Conservation (phyloP, 2,329 filamentous ascomycete genomes). For the Fusarium drepaniforme region DNA sequence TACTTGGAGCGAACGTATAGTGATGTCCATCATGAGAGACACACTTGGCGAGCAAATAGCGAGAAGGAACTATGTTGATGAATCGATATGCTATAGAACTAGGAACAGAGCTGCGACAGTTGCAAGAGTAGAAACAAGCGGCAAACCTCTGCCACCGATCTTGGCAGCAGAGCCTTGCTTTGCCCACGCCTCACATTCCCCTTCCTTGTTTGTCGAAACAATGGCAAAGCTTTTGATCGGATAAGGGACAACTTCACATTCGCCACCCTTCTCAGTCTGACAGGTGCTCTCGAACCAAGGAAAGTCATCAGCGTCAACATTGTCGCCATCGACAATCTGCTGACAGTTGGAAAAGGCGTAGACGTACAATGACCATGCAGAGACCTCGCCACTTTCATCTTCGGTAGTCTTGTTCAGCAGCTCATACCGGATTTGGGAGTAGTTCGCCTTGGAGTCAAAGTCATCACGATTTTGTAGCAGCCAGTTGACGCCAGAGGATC, state of each 20-base stretch:
- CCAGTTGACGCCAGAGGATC: background rate
- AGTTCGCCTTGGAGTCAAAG: background rate
- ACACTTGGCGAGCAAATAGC: background rate
- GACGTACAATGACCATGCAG: background rate
- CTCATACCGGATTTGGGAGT: background rate
- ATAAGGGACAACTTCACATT: background rate
- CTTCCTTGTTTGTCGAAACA: background rate
- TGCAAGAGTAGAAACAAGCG: background rate
- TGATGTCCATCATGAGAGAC: background rate
- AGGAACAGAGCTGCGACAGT: background rate
- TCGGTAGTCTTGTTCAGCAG: background rate
- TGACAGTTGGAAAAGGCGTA: background rate
- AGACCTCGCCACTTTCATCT: background rate
- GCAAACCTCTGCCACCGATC: background rate
- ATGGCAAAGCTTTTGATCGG: slow-evolving; percentile 2
- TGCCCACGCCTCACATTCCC: background rate
- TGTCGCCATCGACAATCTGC: background rate
- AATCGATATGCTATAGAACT: background rate
- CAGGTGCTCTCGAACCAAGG: background rate
- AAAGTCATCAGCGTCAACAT: background rate
- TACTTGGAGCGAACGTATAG: background rate
- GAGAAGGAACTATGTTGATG: background rate
- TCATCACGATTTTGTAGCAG: background rate
- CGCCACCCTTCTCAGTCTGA: background rate
- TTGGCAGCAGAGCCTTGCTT: background rate